Conservation (phyloP, 1,284 basidiomycete genomes). For the Sanghuangporus baumii region DNA sequence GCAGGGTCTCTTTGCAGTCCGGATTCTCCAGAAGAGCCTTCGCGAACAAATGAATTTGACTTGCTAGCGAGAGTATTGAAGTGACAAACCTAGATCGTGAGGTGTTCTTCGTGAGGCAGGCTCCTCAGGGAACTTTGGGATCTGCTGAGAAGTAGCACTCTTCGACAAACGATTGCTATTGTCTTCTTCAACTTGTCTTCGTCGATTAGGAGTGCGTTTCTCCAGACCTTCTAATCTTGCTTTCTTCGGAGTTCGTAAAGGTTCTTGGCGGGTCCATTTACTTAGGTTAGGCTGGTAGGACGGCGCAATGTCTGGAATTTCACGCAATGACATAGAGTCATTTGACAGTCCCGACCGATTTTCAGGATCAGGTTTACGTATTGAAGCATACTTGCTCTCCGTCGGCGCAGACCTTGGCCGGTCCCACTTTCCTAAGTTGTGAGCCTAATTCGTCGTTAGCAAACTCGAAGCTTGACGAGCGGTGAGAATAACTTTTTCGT, state of each 20-base stretch:
- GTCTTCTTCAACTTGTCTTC: background rate
- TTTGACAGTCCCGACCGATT: no score
- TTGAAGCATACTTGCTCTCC: background rate
- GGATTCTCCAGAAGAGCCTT: background rate
- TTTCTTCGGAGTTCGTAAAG: background rate
- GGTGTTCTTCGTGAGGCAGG: background rate
- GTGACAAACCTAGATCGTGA: background rate
- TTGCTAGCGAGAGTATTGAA: background rate
- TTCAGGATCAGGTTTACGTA: background rate
- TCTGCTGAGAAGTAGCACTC: background rate
- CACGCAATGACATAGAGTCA: no score
- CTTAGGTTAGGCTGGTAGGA: conserved; percentile 9
- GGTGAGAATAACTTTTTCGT: background rate
- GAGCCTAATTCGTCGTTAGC: background rate
- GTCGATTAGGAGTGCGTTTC: background rate
- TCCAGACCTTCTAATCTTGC: background rate
- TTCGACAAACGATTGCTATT: background rate
- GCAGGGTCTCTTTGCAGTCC: conserved; percentile 1
- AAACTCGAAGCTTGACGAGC: background rate
- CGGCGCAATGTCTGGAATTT: background rate
- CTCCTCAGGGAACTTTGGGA: background rate
- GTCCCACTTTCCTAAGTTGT: conserved; percentile 1
- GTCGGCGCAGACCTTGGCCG: background rate
- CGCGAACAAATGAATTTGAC: background rate
- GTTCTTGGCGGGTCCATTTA: conserved; percentile 15